phyloP scores from a whole-genome alignment of 2,329 filamentous ascomycete species.

The Penicillium sp. region DNA sequence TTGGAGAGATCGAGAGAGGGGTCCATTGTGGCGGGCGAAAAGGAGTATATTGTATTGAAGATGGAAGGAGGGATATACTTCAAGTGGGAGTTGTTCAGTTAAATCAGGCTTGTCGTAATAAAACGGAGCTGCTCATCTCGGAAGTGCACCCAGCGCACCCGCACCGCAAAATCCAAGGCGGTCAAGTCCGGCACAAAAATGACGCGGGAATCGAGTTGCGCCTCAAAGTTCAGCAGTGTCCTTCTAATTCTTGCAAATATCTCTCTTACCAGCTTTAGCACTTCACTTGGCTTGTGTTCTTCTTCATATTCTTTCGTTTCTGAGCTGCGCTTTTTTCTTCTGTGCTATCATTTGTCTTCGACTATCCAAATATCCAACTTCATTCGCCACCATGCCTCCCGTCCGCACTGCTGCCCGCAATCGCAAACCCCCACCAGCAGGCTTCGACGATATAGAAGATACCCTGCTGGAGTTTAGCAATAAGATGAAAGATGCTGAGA shows the following conservation, averaged over 20 bases:
- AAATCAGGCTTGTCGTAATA: neutral
- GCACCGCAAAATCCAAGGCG: constrained; percentile 33
- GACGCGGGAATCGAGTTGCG: constrained; percentile 18
- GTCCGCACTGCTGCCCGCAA: constrained; percentile 61
- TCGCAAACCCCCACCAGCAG: constrained; percentile 66
- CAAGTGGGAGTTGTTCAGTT: neutral
- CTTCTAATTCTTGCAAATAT: neutral
- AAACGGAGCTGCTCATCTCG: constrained; percentile 1
- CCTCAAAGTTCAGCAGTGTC: neutral
- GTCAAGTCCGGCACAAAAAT: constrained; percentile 34
- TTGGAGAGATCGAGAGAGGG: constrained; percentile 65
- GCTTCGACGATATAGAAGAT: constrained; percentile 71
- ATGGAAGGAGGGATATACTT: no score
- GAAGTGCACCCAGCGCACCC: constrained; percentile 3
- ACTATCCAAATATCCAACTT: no score
- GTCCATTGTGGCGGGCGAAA: constrained; percentile 38
- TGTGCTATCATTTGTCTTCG: neutral
- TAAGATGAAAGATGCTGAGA: constrained; percentile 81
- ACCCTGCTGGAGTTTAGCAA: constrained; percentile 68
- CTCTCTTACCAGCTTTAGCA: neutral
- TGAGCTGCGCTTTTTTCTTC: neutral
- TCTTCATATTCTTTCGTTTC: neutral
- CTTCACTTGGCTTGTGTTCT: neutral
- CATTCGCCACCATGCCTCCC: constrained; percentile 58
- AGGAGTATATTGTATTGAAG: neutral